Percentiles rank a stretch among this genome's conserved stretches.
phyloP scores from a whole-genome alignment of 441 rosid genomes.

The Eutrema salsugineum region DNA sequence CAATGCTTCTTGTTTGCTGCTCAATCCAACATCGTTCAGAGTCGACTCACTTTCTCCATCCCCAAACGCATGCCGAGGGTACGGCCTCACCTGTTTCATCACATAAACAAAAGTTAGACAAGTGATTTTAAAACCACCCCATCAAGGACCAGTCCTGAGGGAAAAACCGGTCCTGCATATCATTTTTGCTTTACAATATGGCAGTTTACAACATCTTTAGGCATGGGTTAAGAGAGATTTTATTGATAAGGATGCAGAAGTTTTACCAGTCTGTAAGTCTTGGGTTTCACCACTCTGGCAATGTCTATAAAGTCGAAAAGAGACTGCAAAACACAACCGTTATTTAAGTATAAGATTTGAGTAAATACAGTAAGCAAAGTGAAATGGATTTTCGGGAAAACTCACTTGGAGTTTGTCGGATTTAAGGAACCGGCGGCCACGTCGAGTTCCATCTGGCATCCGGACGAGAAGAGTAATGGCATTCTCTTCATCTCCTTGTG shows the following conservation, averaged over 20 bases:
- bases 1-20: slow-evolving; percentile 94
- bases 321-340: slow-evolving; percentile 49
- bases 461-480: slow-evolving; percentile 83
- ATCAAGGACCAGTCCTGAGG: neutral
- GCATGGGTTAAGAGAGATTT: neutral
- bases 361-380: neutral
- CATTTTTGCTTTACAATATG: neutral
- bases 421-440: slow-evolving; percentile 86
- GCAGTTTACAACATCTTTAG: neutral
- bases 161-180: neutral
- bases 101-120: slow-evolving; percentile 12
- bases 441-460: slow-evolving; percentile 94
- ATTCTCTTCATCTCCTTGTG: slow-evolving; percentile 74
- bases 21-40: slow-evolving; percentile 81
- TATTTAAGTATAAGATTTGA: neutral
- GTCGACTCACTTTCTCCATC: slow-evolving; percentile 64
- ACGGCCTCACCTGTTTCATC: slow-evolving; percentile 90
- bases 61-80: slow-evolving; percentile 84
- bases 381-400: slow-evolving; percentile 2
- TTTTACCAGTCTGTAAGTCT: slow-evolving; percentile 81
- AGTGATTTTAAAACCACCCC: neutral
- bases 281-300: slow-evolving; percentile 82
- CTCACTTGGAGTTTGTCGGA: slow-evolving; percentile 73
- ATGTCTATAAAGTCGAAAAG: slow-evolving; percentile 91
- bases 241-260: neutral